Base-by-base conservation (phyloP, 2,329 filamentous ascomycete genomes). In the Penicillium corylophilum region DNA sequence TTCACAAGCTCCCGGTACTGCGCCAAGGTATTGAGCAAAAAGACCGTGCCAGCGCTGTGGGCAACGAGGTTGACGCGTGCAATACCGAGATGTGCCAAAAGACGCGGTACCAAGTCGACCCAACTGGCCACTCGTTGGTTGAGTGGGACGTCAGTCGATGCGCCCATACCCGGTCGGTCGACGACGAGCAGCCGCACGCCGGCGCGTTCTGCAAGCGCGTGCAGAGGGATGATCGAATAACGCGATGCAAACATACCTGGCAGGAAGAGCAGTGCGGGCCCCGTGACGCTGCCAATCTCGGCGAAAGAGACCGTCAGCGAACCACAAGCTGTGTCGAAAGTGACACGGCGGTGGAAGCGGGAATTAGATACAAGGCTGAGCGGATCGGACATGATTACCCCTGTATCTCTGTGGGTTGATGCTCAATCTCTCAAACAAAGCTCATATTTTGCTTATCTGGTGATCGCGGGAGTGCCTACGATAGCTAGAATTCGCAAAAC, bases 41-140 rank as follows among this genome's bases (percentile, higher is more conserved):
- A 78, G 1, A 77, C 64, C 0, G 74, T 74, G 2, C 77, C 77
- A 0, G 71, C 69, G 20, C 67, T 72, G 51, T 79, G 76, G 16
- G 69, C 63, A 1, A 71, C 61, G 0, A 78, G 54, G n/a, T 59
- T 62, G 16, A 78, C 68, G 12, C 46, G 51, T 3, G 39, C 9
- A 18, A 64, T 69, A 0, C 61, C 43, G 5, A 79, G 65, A 38
- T 65, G 51, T 4, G 60, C 33, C 5, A 79, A 62, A 0, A 79
- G 59, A 4, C 53, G 56, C 16, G 75, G 74, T 1, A 78, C 62
- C 1, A 69, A 67, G 54, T 78, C 74, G 22, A 76, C 61, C 69
- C 72, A 79, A 18, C 66, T 59, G 5, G 61, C 39, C 15, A 78
- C 61, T 4, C 77, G 67, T 13, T 68, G 44, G 9, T 63, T 43